Evolutionary conservation across 306 rosid genomes (phyloP).

Genomic region (Vigna nakashimae): DNA sequence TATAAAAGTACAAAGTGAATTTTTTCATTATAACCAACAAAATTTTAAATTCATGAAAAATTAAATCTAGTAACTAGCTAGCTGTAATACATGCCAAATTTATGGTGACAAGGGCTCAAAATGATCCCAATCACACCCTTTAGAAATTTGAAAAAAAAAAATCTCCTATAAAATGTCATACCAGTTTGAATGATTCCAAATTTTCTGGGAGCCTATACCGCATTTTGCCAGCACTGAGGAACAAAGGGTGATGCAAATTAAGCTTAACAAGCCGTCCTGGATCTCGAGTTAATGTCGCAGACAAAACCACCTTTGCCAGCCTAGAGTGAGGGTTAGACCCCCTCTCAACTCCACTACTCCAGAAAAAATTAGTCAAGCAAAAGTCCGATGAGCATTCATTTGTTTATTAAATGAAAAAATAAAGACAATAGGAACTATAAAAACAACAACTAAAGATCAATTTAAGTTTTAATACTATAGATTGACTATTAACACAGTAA

Average conservation of each 20-base stretch:
- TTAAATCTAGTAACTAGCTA: slow-evolving; percentile 7
- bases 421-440: neutral
- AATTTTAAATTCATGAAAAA: neutral
- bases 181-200: slow-evolving; percentile 79
- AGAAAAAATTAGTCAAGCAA: slow-evolving; percentile 3
- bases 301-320: slow-evolving; percentile 88
- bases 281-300: slow-evolving; percentile 88
- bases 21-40: slow-evolving; percentile 25
- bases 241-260: slow-evolving; percentile 80
- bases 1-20: slow-evolving; percentile 24
- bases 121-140: neutral
- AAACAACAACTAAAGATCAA: slow-evolving; percentile 10
- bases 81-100: neutral
- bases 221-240: slow-evolving; percentile 79
- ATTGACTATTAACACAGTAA: neutral
- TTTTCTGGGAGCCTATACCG: slow-evolving; percentile 87
- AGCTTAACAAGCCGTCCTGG: slow-evolving; percentile 91
- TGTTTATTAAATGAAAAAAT: neutral
- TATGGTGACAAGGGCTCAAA: neutral
- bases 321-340: slow-evolving; percentile 80
- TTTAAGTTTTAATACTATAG: slow-evolving; percentile 12
- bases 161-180: slow-evolving; percentile 46
- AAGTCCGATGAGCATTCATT: neutral
- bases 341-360: slow-evolving; percentile 90
- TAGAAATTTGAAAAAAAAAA: neutral